A percentile compares a stretch with the other conserved stretches of the same genome.
These are phyloP conservation scores for Dissophora ornata DNA, from an alignment of 192 early-diverging fungal species.

Conservation along the genomic window DNA sequence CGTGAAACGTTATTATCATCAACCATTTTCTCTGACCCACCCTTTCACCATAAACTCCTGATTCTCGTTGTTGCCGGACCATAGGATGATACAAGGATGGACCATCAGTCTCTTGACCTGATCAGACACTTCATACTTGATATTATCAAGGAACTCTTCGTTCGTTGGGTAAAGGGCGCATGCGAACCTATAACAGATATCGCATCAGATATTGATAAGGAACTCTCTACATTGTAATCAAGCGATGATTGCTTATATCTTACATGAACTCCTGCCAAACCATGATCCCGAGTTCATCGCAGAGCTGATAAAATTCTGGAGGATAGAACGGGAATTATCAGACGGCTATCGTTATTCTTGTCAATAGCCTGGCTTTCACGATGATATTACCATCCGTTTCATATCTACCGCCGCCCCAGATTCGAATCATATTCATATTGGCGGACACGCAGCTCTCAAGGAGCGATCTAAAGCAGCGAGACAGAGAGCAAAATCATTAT, in stretches of 20 bases:
- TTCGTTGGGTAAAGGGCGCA: conserved; percentile 65
- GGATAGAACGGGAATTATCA: not conserved
- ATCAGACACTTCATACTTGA: conserved; percentile 54
- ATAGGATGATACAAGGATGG: conserved; percentile 65
- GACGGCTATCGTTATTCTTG: no score
- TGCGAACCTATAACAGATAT: conserved; percentile 54
- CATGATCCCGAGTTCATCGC: conserved; percentile 66
- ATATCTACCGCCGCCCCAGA: conserved; percentile 71
- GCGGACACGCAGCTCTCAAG: conserved; percentile 51
- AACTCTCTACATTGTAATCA: no score
- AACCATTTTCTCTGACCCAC: no score
- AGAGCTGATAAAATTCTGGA: conserved; percentile 59
- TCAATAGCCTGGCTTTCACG: not conserved
- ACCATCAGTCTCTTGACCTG: conserved; percentile 56
- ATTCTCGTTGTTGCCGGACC: conserved; percentile 72
- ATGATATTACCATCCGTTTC: conserved; percentile 30
- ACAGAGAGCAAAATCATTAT: no score
- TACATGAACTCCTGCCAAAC: conserved; percentile 75
- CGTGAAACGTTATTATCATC: no score
- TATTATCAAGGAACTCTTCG: conserved; percentile 52
- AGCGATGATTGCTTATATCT: no score
- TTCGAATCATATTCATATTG: conserved; percentile 69
- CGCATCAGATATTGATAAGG: no score
- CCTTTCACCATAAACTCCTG: conserved; percentile 59
- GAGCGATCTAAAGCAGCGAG: conserved; percentile 19